Evolutionary conservation across 1,139 yeast genomes (phyloP).

Genomic region (Geotrichum australiense): DNA sequence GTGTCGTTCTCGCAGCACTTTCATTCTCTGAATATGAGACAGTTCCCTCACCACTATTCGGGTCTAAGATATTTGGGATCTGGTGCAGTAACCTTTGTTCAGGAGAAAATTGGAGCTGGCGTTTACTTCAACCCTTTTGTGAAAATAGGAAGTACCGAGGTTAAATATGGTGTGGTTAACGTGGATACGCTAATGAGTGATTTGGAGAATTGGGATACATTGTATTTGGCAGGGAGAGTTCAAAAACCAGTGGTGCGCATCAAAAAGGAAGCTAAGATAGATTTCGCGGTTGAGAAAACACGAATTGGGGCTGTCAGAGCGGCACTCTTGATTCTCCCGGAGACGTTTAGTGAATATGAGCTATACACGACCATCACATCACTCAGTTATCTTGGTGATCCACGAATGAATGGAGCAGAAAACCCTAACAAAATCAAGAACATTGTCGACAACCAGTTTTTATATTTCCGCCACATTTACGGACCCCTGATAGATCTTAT

Average conservation of each 20-base stretch:
- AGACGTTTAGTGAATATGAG: constrained; percentile 51
- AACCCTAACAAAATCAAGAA: constrained; percentile 83
- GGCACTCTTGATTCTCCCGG: constrained; percentile 54
- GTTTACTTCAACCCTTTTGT: constrained; percentile 91
- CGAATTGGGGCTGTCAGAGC: constrained; percentile 70
- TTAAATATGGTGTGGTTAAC: constrained; percentile 84
- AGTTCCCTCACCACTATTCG: constrained; percentile 72
- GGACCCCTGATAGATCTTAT: constrained; percentile 54
- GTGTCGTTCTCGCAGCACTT: constrained; percentile 69
- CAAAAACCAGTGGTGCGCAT: constrained; percentile 88
- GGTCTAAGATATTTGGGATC: constrained; percentile 56
- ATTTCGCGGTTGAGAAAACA: constrained; percentile 67
- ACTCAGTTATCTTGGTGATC: constrained; percentile 84
- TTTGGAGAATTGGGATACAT: constrained; percentile 71
- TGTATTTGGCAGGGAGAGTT: constrained; percentile 85
- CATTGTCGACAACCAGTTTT: constrained; percentile 72
- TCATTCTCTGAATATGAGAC: constrained; percentile 63
- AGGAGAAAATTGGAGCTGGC: constrained; percentile 71
- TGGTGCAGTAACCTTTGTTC: constrained; percentile 50
- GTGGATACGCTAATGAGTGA: constrained; percentile 56
- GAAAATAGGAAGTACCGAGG: constrained; percentile 50
- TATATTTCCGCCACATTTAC: constrained; percentile 63
- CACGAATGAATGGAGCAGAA: constrained; percentile 80
- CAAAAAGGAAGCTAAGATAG: constrained; percentile 53
- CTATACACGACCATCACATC: constrained; percentile 73